Evolutionary conservation across 768 basidiomycete genomes (phyloP), one percentile per base, ranked within the genome.

Genomic region (Lactarius deliciosus): DNA sequence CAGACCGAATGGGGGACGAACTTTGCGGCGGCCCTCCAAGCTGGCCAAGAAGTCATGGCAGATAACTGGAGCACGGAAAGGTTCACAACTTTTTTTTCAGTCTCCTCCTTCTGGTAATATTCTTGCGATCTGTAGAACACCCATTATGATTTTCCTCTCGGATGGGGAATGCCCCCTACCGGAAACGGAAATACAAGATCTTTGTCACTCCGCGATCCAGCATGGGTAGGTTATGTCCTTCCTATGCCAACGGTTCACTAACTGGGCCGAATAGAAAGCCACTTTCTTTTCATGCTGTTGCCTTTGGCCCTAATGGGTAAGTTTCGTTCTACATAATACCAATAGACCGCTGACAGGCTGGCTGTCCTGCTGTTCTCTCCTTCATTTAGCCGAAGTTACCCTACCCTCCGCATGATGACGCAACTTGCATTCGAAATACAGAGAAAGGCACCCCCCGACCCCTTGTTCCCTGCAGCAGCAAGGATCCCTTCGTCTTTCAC

Each of bases 241-340:
- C 59, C 34, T 25, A 28, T 15, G 0, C 2, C 3, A 55, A 2
- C 25, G 6, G 67, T 11, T 56, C 3, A 32, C 7, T 60, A 2
- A 63, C 47, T 8, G 3, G 34, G 2, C 10, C 32, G 1, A 5
- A 13, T 59, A 87, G 86, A 18, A 83, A 83, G 75, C 74, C 84
- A 1, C 74, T 85, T 2, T 85, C 85, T 0, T 83, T 88, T 71
- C 86, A 87, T 58, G 73, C 85, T 0, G 81, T 88, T 22, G 80
- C 83, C 0, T 82, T 22, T 74, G 76, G 30, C 79, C 79, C 8
- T 82, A 82, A 83, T 83, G 66, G 41, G 72, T 5, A 1, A 5
- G 20, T 43, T 43, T 16, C 0, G 8, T 28, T 56, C 32, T 16
- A 50, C 5, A 0, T 25, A 28, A 25, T 50, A 6, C 7, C 2